Base-by-base conservation (phyloP, 768 basidiomycete genomes). In the Phylloporus arenicola region DNA sequence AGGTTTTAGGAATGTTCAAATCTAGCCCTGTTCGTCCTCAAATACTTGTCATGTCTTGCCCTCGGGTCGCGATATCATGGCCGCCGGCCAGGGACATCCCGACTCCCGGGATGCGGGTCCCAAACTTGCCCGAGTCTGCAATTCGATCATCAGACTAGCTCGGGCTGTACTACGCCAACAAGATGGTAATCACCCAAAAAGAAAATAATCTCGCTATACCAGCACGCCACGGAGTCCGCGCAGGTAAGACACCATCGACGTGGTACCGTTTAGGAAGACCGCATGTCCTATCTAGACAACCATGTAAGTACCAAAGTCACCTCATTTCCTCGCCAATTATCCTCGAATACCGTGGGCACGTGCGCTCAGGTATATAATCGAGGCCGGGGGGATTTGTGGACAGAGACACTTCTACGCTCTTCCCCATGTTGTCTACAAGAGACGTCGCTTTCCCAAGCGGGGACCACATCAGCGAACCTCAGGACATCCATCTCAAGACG, bases 401-500 rank as follows among this genome's bases (percentile, higher is more conserved):
- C 7, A 17, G 20, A 41, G 22, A 41, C 4, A 20, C 38, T 35
- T n/a, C n/a, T 34, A n/a, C 33, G 16, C 7, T 37, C n/a, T 37
- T 38, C 17, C 37, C 19, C 19, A 41, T 41, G 39, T 24, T 11
- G 6, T 13, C 39, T 4, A 3, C 13, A 14, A 14, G 6, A 17
- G 41, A 42, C 41, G 25, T 27, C 25, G 25, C n/a, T 7, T 29
- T 24, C 9, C 41, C 40, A 25, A 25, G 20, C 12, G 40, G 22
- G 6, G 24, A 25, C 24, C 22, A 25, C 14, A 38, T 16, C 55
- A 41, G 8, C 33, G 51, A 16, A 14, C 52, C 44, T 24, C 53
- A 27, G 17, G 53, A 64, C 11, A 27, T 54, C 49, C 50, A 64
- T 33, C 52, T 57, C 38, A 45, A 59, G 41, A 38, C 58, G 44